Evolutionary conservation across 306 rosid genomes (phyloP).

Genomic region (Sesbania bispinosa): DNA sequence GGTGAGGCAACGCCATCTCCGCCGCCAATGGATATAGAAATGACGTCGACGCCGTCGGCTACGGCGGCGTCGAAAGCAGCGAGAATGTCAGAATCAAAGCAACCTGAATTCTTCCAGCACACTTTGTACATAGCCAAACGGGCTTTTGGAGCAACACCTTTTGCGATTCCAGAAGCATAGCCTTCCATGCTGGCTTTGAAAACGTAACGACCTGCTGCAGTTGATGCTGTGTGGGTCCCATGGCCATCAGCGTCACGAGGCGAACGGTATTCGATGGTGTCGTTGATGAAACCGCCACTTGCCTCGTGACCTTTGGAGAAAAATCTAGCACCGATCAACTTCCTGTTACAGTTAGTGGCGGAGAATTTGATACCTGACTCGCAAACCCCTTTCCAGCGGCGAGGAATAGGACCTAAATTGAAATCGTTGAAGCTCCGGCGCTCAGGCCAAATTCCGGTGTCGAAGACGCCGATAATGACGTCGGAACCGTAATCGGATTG

Average conservation of each 20-base stretch:
- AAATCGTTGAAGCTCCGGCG: slow-evolving; percentile 65
- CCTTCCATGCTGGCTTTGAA: slow-evolving; percentile 71
- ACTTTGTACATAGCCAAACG: slow-evolving; percentile 80
- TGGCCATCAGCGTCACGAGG: slow-evolving; percentile 89
- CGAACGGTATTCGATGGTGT: slow-evolving; percentile 63
- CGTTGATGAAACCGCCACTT: slow-evolving; percentile 42
- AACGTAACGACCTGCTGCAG: slow-evolving; percentile 66
- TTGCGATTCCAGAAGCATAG: slow-evolving; percentile 67
- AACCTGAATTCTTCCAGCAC: slow-evolving; percentile 74
- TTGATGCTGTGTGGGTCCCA: slow-evolving; percentile 83
- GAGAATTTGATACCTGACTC: slow-evolving; percentile 53
- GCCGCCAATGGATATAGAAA: slow-evolving; percentile 75
- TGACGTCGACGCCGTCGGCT: slow-evolving; percentile 65
- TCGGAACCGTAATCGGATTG: slow-evolving; percentile 88
- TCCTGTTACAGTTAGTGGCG: slow-evolving; percentile 48
- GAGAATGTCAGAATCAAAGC: slow-evolving; percentile 79
- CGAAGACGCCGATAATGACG: slow-evolving; percentile 68
- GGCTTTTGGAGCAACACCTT: slow-evolving; percentile 87
- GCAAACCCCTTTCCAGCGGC: slow-evolving; percentile 71
- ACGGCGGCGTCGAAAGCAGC: slow-evolving; percentile 87
- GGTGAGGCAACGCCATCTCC: slow-evolving; percentile 66
- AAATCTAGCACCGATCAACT: slow-evolving; percentile 70
- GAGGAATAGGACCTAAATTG: slow-evolving; percentile 64
- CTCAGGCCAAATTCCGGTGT: slow-evolving; percentile 83
- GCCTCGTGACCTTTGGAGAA: slow-evolving; percentile 73